Base-by-base conservation (phyloP, 108 stramenopile species). In the Mediolabrus comicus region DNA sequence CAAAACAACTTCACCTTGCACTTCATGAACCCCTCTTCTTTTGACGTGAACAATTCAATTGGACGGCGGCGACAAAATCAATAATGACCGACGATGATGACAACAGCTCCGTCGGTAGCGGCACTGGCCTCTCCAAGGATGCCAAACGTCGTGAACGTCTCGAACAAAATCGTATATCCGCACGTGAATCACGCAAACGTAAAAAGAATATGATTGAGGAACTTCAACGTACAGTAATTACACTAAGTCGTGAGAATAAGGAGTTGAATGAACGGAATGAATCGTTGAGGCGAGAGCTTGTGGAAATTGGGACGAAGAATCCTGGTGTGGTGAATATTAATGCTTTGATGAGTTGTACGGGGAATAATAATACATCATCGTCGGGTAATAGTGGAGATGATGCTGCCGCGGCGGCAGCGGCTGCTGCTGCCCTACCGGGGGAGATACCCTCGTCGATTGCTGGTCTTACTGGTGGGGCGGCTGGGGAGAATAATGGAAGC, bases 151-250 rank as follows among this genome's bases (percentile, higher is more conserved):
- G 79, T 55, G 91, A 95, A 66, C 89, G 94, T 6, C 76, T 95
- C 69, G 94, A 95, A 82, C 91, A 92, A 77, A 95, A 95, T 69
- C 86, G 95, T 6, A 90, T 93, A 41, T 90, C 91, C 8, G 95
- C 95, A 0, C 62, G 92, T 25, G 95, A 96, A 78, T 87, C 86
- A 14, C 84, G 95, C 24, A 90, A 90, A 62, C 82, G 92, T 30
- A 96, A 93, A 77, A 96, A 96, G 80, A 85, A 82, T 38, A 89
- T 92, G 90, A 92, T 96, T 64, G 95, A 96, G 68, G 92, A 93
- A 54, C 72, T 96, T 28, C 92, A 96, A 61, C 81, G 88, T 5
- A 91, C 90, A 16, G 92, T 96, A 65, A 93, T 93, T 59, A 83
- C 87, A 6, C 61, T 96, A 0, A 84, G 86, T 29, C 62, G 87